These are phyloP conservation scores for Collybiopsis luxurians DNA, from an alignment of 768 basidiomycete genomes.

Conservation along the genomic window DNA sequence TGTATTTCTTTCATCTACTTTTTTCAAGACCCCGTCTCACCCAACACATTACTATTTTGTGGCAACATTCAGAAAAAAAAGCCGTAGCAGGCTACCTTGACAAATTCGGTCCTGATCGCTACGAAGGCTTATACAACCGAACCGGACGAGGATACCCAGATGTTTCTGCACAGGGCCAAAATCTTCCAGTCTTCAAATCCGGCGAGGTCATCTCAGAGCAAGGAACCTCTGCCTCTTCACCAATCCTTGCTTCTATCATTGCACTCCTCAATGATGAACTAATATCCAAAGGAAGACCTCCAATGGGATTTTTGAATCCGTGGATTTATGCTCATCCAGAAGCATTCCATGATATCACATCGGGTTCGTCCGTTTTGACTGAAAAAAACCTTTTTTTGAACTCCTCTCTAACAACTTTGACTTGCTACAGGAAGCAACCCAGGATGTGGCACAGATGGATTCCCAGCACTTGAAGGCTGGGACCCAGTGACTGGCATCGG, in stretches of 20 bases:
- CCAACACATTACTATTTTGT: slow-evolving; percentile 6
- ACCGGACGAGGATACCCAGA: slow-evolving; percentile 19
- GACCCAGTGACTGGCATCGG: slow-evolving; percentile 51
- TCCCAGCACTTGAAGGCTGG: slow-evolving; percentile 22
- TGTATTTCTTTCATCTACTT: slow-evolving; percentile 3
- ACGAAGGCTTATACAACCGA: slow-evolving; percentile 40
- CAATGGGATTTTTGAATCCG: slow-evolving; percentile 62
- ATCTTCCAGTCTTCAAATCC: slow-evolving; percentile 52
- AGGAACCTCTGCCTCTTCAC: slow-evolving; percentile 58
- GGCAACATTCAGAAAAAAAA: slow-evolving; percentile 24
- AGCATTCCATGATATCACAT: slow-evolving; percentile 58
- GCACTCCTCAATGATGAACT: slow-evolving; percentile 62
- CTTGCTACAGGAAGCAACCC: not conserved
- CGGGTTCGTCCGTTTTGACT: slow-evolving; percentile 27
- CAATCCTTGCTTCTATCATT: slow-evolving; percentile 56
- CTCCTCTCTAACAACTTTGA: not conserved
- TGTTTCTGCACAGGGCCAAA: slow-evolving; percentile 8
- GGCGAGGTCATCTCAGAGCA: slow-evolving; percentile 39
- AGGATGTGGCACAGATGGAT: slow-evolving; percentile 17
- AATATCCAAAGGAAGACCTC: slow-evolving; percentile 38
- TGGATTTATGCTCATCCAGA: slow-evolving; percentile 38
- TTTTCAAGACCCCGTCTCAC: not conserved
- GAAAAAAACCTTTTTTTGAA: not conserved
- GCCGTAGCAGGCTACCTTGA: slow-evolving; percentile 30
- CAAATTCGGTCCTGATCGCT: slow-evolving; percentile 25